Evolutionary conservation across 495 filamentous ascomycete species (phyloP), one percentile per base, ranked within the genome.

Genomic region (Aspergillus steynii): DNA sequence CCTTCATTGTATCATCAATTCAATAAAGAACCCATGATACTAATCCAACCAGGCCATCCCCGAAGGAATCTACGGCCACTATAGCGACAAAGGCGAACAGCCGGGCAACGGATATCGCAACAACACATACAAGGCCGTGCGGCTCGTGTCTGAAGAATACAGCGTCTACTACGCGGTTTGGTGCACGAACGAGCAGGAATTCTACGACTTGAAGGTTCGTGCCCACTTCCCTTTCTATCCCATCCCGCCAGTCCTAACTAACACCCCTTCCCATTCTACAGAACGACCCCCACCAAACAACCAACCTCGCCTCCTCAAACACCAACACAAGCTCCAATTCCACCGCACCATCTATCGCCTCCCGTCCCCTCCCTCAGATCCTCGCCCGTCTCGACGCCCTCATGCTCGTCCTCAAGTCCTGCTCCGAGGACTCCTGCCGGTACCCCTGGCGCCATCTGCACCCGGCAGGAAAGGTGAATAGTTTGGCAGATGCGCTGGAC

Each of bases 81-180:
- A 58, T 25, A 74, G 69, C 47, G 63, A 70, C 56, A 65, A 64
- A 28, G 37, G 37, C 27, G 47, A 58, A 3, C 53, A 66, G 31
- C 14, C 59, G 2, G 64, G 65, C 34, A 71, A 65, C 52, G 59
- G 58, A 37, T 69, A 63, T 52, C 45, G 61, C 14, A 80, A 82
- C 58, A 88, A 88, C 61, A 87, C 84, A 2, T 88, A 87, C 70
- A 88, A 88, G 70, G 83, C 77, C 3, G 56, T 87, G 52, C 75
- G 85, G 25, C 69, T 88, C 0, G 69, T 83, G 27, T 69, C 80
- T 12, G 66, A 77, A 28, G 68, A 65, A 54, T 86, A 86, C 60
- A 80, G 78, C 60, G 64, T 87, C 4, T 83, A 83, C 55, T 88
- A 88, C 34, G 71, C 84, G 0, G 83, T 86, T 0, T 87, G 84